phyloP scores from a whole-genome alignment of 345 rosid species.

The Syzygium jambos region DNA sequence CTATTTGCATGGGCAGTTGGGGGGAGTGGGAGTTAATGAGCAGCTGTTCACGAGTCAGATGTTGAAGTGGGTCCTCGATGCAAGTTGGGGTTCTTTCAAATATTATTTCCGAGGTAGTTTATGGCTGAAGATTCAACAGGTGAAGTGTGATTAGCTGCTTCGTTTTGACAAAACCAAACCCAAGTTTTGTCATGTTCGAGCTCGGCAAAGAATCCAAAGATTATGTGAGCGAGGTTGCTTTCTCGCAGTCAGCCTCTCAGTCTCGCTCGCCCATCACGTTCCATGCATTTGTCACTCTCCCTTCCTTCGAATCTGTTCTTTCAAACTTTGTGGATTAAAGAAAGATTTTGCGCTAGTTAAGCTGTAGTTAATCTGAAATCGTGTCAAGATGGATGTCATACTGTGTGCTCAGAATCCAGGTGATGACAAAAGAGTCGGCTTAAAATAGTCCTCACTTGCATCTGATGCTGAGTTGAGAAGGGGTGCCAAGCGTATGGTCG shows the following conservation, averaged over 20 bases:
- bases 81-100: background rate
- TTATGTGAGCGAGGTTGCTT: background rate
- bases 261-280: background rate
- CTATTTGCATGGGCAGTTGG: background rate
- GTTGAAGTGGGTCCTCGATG: background rate
- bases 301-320: background rate
- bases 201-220: no score
- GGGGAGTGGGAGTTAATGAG: background rate
- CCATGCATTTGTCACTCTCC: background rate
- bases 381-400: no score
- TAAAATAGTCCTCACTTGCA: background rate
- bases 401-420: background rate
- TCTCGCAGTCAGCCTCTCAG: background rate
- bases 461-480: background rate
- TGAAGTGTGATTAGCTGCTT: background rate
- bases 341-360: background rate
- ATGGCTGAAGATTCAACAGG: background rate
- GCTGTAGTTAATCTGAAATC: background rate
- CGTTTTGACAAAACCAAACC: background rate
- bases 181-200: background rate
- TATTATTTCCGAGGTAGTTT: background rate
- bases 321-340: background rate
- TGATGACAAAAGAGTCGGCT: background rate
- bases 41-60: background rate
- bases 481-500: background rate